These are phyloP conservation scores for Periconia sp. DNA, from an alignment of 2,329 filamentous ascomycete species.

Conservation along the genomic window DNA sequence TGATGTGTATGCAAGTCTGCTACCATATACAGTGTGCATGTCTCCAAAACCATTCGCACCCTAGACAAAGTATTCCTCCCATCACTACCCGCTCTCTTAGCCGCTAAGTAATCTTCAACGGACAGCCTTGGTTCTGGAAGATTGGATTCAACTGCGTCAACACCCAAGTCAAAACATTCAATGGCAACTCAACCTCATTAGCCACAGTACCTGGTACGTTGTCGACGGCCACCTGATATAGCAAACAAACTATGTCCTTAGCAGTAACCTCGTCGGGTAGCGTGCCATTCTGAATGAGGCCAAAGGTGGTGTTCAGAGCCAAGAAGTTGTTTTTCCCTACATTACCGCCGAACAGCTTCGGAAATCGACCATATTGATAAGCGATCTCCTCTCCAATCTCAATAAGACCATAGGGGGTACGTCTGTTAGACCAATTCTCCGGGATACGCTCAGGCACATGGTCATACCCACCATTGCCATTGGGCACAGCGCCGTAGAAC, in stretches of 20 bases:
- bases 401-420: conserved; percentile 39
- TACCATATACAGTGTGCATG: too few relatives aligned
- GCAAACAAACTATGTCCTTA: conserved; percentile 44
- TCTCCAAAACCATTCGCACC: too few relatives aligned
- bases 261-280: conserved; percentile 32
- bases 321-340: conserved; percentile 48
- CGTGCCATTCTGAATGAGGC: conserved; percentile 48
- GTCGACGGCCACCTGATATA: conserved; percentile 52
- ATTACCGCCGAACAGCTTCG: conserved; percentile 53
- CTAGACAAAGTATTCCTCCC: too few relatives aligned
- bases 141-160: conserved; percentile 27
- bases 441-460: conserved; percentile 49
- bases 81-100: too few relatives aligned
- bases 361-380: conserved; percentile 49
- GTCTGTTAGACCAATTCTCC: conserved; percentile 48
- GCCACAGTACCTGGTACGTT: conserved; percentile 40
- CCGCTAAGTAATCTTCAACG: conserved; percentile 42
- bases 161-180: conserved; percentile 19
- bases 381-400: conserved; percentile 50
- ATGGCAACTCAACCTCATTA: conserved; percentile 15
- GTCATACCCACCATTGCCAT: conserved; percentile 46
- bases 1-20: too few relatives aligned
- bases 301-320: conserved; percentile 41
- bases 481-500: conserved; percentile 51
- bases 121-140: conserved; percentile 50